Evolutionary conservation across 2,329 filamentous ascomycete species (phyloP).

Genomic region (Epichloe coenophiala): DNA sequence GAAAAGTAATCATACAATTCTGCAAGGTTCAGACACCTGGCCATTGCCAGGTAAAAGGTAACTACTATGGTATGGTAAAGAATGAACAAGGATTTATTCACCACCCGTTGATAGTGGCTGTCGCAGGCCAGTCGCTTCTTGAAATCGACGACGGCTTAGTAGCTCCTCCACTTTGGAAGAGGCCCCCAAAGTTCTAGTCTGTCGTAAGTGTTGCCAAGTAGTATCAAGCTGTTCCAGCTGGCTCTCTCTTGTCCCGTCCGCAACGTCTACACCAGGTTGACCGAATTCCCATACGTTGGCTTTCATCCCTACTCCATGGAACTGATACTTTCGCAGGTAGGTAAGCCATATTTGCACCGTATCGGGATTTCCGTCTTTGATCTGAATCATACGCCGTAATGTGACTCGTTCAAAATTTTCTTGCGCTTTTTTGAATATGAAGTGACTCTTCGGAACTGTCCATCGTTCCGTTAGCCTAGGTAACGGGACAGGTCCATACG

Average conservation of each 20-base stretch:
- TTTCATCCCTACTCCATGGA: constrained; percentile 97
- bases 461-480: constrained; percentile 82
- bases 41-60: not conserved
- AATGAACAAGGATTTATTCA: not conserved
- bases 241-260: constrained; percentile 13
- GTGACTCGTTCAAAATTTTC: constrained; percentile 97
- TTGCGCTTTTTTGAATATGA: constrained; percentile 94
- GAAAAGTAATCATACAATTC: not conserved
- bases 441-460: constrained; percentile 81
- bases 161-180: constrained; percentile 44
- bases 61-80: not conserved
- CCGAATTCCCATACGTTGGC: constrained; percentile 91
- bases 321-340: constrained; percentile 82
- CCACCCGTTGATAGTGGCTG: constrained; percentile 5
- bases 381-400: constrained; percentile 72
- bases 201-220: constrained; percentile 43
- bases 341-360: constrained; percentile 85
- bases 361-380: constrained; percentile 81
- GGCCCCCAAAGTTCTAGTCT: constrained; percentile 34
- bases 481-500: constrained; percentile 72
- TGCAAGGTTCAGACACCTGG: not conserved
- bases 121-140: constrained; percentile 19
- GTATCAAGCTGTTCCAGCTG: constrained; percentile 25
- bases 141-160: constrained; percentile 37
- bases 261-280: constrained; percentile 38